Base-by-base conservation (phyloP, 345 rosid species). In the Boechera retrofracta region DNA sequence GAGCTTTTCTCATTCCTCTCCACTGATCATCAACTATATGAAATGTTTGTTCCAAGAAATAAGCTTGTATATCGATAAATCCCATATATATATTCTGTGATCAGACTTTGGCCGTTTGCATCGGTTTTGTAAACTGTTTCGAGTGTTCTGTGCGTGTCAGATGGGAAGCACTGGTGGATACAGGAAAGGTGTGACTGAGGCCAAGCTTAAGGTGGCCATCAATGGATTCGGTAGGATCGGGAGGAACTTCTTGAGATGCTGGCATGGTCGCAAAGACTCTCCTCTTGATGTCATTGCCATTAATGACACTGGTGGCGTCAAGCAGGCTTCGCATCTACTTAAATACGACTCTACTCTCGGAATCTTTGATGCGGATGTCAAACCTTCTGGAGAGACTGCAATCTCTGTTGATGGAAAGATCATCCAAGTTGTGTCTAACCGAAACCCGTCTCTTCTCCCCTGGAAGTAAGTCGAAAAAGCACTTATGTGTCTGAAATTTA, bases 281-380 rank as follows among this genome's bases (percentile, higher is more conserved):
- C 97, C 92, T 12, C 81, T 93, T 16, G 98, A 93, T n/a, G 72
- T 93, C 77, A 81, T 93, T 71, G 98, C 90, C 83, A 91, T 93
- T 78, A 93, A 78, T 21, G 81, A 93, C 87, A 89, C 91, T 4
- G 96, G 98, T 0, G 98, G 97, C 69, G 87, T 93, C 62, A 93
- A 91, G 86, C 97, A 93, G 59, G 98, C 98, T 61, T 89, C 96
- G 2, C 98, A 93, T 83, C 96, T 91, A 54, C 98, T 93, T 80
- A 93, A 91, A 82, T 93, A 93, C 58, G 97, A 93, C 69, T 93
- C 98, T 49, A 91, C 92, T 52, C 98, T 93, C 2, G 98, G 98
- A 57, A 93, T 85, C 78, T 93, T 93, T 59, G 97, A 91, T 0
- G 97, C 98, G 1, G 92, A 89, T 70, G 98, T 93, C 73, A 88